Evolutionary conservation across 805 yeast genomes (phyloP).

Genomic region (Ogataea pini): DNA sequence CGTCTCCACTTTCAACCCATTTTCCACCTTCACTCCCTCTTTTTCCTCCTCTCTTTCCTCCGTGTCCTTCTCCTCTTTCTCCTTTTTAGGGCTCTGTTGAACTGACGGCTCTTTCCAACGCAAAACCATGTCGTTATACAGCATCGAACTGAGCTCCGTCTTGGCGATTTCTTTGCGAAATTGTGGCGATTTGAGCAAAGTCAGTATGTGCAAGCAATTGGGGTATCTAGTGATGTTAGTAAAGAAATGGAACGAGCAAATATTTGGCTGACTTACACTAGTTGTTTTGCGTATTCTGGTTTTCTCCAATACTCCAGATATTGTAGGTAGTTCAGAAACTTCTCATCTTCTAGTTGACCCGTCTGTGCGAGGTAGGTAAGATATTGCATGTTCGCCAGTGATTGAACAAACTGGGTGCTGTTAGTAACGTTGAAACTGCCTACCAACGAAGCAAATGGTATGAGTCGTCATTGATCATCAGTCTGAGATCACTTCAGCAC

Average conservation of each 20-base stretch:
- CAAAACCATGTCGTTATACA: constrained; percentile 76
- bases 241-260: too few relatives aligned
- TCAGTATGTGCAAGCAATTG: constrained; percentile 79
- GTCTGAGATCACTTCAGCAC: too few relatives aligned
- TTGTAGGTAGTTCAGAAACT: constrained; percentile 71
- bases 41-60: background rate
- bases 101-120: constrained; percentile 56
- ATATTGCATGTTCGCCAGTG: constrained; percentile 86
- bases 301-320: constrained; percentile 85
- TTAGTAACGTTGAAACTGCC: too few relatives aligned
- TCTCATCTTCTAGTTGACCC: constrained; percentile 67
- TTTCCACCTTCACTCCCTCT: background rate
- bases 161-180: constrained; percentile 58
- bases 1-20: background rate
- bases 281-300: constrained; percentile 67
- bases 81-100: constrained; percentile 1
- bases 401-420: constrained; percentile 73
- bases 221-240: constrained; percentile 54
- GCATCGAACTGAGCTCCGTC: constrained; percentile 55
- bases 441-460: background rate
- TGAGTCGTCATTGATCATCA: background rate
- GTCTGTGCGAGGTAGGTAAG: constrained; percentile 85
- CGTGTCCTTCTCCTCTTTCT: background rate
- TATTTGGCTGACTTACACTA: constrained; percentile 47
- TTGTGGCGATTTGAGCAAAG: constrained; percentile 54